A percentile compares a stretch with the other conserved stretches of the same genome.
phyloP scores from a whole-genome alignment of 768 basidiomycete genomes.

The Dioszegia hungarica region DNA sequence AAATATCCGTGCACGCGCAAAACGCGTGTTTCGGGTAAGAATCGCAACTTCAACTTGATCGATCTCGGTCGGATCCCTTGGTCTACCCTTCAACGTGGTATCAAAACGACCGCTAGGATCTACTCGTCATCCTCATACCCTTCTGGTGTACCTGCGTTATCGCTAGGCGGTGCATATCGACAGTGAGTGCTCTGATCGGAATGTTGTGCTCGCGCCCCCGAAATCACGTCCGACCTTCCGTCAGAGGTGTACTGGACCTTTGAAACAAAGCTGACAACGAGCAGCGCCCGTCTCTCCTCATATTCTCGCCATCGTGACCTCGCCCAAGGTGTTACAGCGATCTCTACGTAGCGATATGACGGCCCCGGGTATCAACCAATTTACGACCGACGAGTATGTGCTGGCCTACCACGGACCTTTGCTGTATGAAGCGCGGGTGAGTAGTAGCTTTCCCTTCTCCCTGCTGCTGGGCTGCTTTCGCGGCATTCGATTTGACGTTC shows the following conservation, averaged over 20 bases:
- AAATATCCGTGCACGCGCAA: neutral
- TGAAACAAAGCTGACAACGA: neutral
- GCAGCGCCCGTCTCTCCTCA: neutral
- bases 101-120: neutral
- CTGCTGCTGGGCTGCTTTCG: conserved; percentile 11
- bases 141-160: too few species aligned
- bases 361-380: conserved; percentile 26
- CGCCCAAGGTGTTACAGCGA: neutral
- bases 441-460: conserved; percentile 13
- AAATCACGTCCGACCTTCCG: too few species aligned
- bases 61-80: neutral
- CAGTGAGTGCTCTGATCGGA: neutral
- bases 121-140: neutral
- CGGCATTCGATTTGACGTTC: too few species aligned
- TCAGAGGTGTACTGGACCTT: too few species aligned
- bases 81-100: neutral
- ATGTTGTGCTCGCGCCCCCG: too few species aligned
- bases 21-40: neutral
- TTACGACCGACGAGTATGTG: conserved; percentile 64
- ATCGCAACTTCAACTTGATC: neutral
- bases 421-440: conserved; percentile 84
- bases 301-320: neutral
- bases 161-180: neutral
- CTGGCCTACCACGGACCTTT: conserved; percentile 93
- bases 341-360: neutral